Evolutionary conservation across 2,329 filamentous ascomycete species (phyloP), one percentile per base, ranked within the genome.

Genomic region (Pseudocercospora vitis): DNA sequence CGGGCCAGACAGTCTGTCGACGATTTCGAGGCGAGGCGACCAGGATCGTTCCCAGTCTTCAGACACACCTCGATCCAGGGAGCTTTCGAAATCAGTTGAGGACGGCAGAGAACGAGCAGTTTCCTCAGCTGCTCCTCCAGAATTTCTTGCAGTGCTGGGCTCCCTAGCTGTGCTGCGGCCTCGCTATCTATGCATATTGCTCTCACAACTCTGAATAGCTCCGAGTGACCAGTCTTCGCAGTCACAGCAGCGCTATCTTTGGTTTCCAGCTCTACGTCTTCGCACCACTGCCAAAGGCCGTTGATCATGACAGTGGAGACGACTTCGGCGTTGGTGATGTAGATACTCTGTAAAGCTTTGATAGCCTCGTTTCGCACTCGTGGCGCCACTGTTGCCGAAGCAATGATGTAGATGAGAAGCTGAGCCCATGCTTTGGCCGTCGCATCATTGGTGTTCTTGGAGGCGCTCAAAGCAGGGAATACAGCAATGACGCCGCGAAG

Each of bases 61-160:
- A 97, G 78, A 65, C 89, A 95, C 2, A 91, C 74, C 35, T 94
- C 86, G 65, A 99, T 97, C 95, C 95, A 99, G 57, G 82, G 88
- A 16, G 85, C 79, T 55, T 82, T 82, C 0, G 90, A 86, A 54
- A 97, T 81, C 29, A 99, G 74, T 55, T 91, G 85, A 16, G 84
- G 79, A 19, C 89, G 87, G 52, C 88, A 87, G 21, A 99, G 77
- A 14, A 96, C 84, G 14, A 96, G 75, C 3, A 96, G 74, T 4
- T 83, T 81, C 59, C 91, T 83, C 63, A 95, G 84, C 68, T 96
- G 90, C 19, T 75, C 71, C 62, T 88, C 82, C 7, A 91, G 68
- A 11, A 76, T 64, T 18, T 78, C 72, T 50, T 74, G 68, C 31
- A 78, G 71, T n/a, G 80, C 67, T 14, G 70, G 69, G 26, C 70